These are phyloP conservation scores for Centrapalus pauciflorus DNA, from an alignment of 129 eudicot genomes.

Conservation along the genomic window DNA sequence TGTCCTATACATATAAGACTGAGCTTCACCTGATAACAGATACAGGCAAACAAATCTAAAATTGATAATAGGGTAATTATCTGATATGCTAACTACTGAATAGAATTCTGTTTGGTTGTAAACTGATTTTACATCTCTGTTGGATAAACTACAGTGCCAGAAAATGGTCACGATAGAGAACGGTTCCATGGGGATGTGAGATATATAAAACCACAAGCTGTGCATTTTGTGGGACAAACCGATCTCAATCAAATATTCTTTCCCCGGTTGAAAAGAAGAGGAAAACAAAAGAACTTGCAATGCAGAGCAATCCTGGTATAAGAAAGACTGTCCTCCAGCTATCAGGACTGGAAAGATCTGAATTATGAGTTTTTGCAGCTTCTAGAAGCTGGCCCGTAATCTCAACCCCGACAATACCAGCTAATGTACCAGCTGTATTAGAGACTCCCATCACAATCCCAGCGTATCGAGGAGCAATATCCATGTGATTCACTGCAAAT, in stretches of 20 bases:
- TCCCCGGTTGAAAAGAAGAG: conserved; percentile 72
- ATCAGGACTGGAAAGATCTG: conserved; percentile 66
- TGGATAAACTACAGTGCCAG: neutral
- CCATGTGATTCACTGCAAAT: conserved; percentile 93
- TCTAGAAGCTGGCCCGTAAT: conserved; percentile 84
- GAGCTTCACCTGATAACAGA: too few relatives aligned
- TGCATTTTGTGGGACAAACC: conserved; percentile 2
- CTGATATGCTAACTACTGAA: conserved; percentile 12
- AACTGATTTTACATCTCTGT: conserved; percentile 10
- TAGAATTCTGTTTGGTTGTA: conserved; percentile 4
- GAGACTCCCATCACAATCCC: conserved; percentile 93
- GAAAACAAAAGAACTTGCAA: conserved; percentile 59
- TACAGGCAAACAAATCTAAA: conserved; percentile 5
- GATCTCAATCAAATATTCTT: conserved; percentile 68
- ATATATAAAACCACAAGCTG: neutral
- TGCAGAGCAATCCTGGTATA: conserved; percentile 74
- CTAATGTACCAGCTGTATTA: conserved; percentile 84
- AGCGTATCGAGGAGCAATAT: conserved; percentile 85
- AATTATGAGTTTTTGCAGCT: conserved; percentile 65
- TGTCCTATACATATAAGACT: too few relatives aligned
- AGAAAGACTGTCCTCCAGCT: conserved; percentile 77
- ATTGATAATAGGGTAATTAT: neutral
- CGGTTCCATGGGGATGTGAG: neutral
- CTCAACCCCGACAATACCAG: conserved; percentile 75
- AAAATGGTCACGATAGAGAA: neutral